Conservation (phyloP, 2,329 filamentous ascomycete genomes). For the Aspergillus fructus region DNA sequence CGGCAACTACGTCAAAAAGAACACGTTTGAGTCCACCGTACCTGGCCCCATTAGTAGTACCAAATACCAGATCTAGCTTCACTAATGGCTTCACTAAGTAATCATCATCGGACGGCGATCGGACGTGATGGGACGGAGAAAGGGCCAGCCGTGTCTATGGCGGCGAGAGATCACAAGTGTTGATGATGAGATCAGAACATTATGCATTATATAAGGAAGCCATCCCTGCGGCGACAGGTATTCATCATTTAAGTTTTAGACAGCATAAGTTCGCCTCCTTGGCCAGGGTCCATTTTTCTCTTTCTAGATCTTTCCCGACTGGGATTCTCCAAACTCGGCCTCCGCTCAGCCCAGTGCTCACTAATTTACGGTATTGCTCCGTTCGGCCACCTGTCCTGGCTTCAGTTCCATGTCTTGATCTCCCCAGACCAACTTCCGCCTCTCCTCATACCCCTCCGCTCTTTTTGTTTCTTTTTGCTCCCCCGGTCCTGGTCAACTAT, state of each 20-base stretch:
- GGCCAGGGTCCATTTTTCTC: constrained; percentile 11
- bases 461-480: constrained; percentile 15
- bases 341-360: constrained; percentile 2
- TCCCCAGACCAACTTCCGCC: constrained; percentile 9
- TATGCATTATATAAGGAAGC: background rate
- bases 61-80: background rate
- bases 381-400: constrained; percentile 30
- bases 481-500: constrained; percentile 13
- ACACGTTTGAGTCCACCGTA: constrained; percentile 23
- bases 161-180: background rate
- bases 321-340: constrained; percentile 6
- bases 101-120: background rate
- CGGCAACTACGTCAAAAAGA: constrained; percentile 17
- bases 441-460: constrained; percentile 13
- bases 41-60: background rate
- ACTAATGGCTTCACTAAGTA: too few relatives aligned
- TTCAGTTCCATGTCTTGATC: constrained; percentile 22
- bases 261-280: constrained; percentile 8
- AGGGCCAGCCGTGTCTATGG: background rate
- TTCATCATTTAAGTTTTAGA: background rate
- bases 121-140: background rate
- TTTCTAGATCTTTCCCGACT: constrained; percentile 25
- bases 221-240: background rate
- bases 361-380: constrained; percentile 8
- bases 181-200: background rate